A percentile compares a stretch with the other conserved stretches of the same genome.
These are phyloP conservation scores for Astrothelium subdiscretum DNA, from an alignment of 495 filamentous ascomycete genomes.

Conservation along the genomic window DNA sequence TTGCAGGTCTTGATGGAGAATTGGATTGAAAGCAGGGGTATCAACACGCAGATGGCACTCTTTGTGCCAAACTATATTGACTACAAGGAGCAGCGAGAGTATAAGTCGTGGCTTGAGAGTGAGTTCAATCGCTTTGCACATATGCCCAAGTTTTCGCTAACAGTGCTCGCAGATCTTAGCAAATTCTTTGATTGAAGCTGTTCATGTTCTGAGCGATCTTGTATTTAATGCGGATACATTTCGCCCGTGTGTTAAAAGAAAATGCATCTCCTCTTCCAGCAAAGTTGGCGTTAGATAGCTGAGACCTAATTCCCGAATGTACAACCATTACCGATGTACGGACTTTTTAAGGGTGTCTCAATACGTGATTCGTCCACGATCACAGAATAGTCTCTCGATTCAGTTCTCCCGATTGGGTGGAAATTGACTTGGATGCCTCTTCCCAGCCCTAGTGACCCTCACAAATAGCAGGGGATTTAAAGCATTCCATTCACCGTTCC, in stretches of 20 bases:
- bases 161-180: neutral
- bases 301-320: neutral
- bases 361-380: neutral
- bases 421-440: constrained; percentile 21
- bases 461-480: constrained; percentile 47
- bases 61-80: constrained; percentile 96
- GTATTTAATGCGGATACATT: neutral
- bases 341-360: neutral
- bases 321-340: neutral
- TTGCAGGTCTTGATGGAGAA: constrained; percentile 83
- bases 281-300: neutral
- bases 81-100: constrained; percentile 98
- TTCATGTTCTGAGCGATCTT: neutral
- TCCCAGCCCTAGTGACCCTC: constrained; percentile 21
- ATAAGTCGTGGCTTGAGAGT: constrained; percentile 62
- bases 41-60: constrained; percentile 74
- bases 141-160: neutral
- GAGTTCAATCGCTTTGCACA: neutral
- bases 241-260: neutral
- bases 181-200: neutral
- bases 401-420: constrained; percentile 20
- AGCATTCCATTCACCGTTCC: constrained; percentile 53
- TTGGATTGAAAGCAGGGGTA: constrained; percentile 87
- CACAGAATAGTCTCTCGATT: neutral
- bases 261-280: neutral